A percentile compares a stretch with the other conserved stretches of the same genome.
Conservation (phyloP, 768 basidiomycete species). For the Dendrothele bispora region DNA sequence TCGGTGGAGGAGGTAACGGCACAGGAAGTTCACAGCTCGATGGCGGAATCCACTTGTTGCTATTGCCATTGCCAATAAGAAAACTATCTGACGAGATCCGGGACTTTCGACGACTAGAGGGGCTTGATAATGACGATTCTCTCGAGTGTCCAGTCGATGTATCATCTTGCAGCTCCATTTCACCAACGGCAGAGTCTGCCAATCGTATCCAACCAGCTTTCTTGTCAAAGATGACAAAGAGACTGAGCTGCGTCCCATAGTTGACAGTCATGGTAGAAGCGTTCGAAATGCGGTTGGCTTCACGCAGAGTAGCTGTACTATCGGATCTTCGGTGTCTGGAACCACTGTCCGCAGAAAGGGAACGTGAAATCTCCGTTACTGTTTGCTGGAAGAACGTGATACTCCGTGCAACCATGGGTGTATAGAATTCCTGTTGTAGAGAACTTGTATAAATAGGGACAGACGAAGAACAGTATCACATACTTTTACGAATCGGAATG, state of each 20-base stretch:
- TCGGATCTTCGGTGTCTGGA: conserved; percentile 34
- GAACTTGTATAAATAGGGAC: conserved; percentile 4
- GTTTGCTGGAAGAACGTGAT: conserved; percentile 72
- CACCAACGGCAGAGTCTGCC: conserved; percentile 77
- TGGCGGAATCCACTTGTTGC: conserved; percentile 51
- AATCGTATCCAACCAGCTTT: conserved; percentile 84
- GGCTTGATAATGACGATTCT: conserved; percentile 16
- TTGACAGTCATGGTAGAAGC: conserved; percentile 31
- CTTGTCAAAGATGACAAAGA: conserved; percentile 88
- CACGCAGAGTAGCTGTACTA: conserved; percentile 39
- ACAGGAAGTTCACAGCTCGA: conserved; percentile 47
- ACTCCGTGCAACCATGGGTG: conserved; percentile 64
- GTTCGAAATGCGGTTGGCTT: conserved; percentile 24
- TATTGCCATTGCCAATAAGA: too few species aligned
- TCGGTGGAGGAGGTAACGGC: conserved; percentile 26
- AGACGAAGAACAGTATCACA: background rate
- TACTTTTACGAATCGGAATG: conserved; percentile 82
- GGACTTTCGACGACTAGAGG: conserved; percentile 6
- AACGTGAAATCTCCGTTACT: conserved; percentile 51
- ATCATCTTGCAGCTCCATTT: conserved; percentile 63
- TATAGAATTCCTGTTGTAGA: conserved; percentile 76
- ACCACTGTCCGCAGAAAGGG: conserved; percentile 40
- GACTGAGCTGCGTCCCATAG: conserved; percentile 70
- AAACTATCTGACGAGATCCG: conserved; percentile 26
- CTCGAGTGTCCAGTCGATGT: conserved; percentile 16